Evolutionary conservation across 345 rosid genomes (phyloP).

Genomic region (Bruguiera sexangula): DNA sequence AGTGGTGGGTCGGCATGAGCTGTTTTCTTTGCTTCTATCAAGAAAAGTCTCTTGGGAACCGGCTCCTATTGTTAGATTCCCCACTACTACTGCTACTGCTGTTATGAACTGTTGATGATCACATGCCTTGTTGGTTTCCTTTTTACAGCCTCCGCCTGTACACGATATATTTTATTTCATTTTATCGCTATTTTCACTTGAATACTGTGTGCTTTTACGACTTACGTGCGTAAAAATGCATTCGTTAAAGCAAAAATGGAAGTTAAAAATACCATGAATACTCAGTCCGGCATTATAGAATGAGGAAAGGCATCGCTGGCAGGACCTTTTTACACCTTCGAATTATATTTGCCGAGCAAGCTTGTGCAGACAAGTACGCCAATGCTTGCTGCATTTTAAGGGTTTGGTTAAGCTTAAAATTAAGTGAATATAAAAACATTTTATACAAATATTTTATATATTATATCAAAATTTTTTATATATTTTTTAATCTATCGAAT

Average conservation of each 20-base stretch:
- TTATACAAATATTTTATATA: too few relatives aligned
- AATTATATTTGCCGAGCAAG: background rate
- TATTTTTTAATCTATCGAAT: too few relatives aligned
- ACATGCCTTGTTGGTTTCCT: slow-evolving; percentile 3
- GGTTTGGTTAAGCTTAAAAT: too few relatives aligned
- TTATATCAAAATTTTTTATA: too few relatives aligned
- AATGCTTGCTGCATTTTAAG: too few relatives aligned
- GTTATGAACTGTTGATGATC: background rate
- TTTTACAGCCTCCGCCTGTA: background rate
- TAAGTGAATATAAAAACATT: too few relatives aligned
- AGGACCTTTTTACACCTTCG: background rate
- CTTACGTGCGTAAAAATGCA: background rate
- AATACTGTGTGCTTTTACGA: background rate
- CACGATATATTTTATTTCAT: background rate
- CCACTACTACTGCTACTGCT: background rate
- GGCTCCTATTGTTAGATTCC: background rate
- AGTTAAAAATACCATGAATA: background rate
- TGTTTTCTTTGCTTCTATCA: background rate
- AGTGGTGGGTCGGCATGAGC: slow-evolving; percentile 7
- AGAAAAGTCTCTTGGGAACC: slow-evolving; percentile 3
- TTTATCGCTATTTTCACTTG: background rate
- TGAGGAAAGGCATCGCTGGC: background rate
- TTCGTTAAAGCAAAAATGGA: background rate
- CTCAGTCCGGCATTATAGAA: background rate
- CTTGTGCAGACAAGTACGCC: too few relatives aligned